Conservation (phyloP, 225 moss, liverwort and hornwort species). For the Pseudoscleropodium purum region DNA sequence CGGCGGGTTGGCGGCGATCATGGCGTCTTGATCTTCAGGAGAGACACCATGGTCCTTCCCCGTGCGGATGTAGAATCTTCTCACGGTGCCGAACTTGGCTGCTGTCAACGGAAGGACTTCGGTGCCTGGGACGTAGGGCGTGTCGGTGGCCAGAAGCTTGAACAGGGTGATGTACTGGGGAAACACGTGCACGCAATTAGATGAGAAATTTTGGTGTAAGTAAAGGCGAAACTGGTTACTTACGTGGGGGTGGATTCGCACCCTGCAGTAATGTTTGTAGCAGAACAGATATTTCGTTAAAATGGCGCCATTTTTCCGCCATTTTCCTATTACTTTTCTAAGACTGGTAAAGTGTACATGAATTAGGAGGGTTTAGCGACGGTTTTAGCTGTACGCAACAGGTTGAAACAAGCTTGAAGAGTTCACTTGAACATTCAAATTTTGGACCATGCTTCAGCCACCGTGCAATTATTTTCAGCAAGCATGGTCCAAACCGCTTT, state of each 20-base stretch:
- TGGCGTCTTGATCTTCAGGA: conserved; percentile 35
- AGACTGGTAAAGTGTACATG: background rate
- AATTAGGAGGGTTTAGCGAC: background rate
- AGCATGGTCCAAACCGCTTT: background rate
- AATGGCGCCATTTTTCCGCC: no score
- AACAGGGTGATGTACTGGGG: conserved; percentile 40
- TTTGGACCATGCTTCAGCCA: background rate
- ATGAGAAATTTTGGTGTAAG: background rate
- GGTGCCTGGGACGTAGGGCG: conserved; percentile 31
- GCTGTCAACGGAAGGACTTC: conserved; percentile 21
- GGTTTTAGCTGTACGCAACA: no score
- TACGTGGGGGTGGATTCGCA: background rate
- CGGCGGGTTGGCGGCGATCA: conserved; percentile 51
- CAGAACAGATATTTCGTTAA: no score
- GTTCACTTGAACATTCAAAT: background rate
- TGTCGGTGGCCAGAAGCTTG: conserved; percentile 9
- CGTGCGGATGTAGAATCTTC: conserved; percentile 54
- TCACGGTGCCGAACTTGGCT: conserved; percentile 31
- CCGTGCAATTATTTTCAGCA: background rate
- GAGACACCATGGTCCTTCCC: conserved; percentile 29
- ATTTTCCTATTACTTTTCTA: no score
- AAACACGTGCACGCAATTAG: background rate
- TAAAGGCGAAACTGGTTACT: background rate
- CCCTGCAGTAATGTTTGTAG: no score
- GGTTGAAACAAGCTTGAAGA: background rate